These are phyloP conservation scores for Pyricularia sp. DNA, from an alignment of 2,329 filamentous ascomycete genomes.

Conservation along the genomic window DNA sequence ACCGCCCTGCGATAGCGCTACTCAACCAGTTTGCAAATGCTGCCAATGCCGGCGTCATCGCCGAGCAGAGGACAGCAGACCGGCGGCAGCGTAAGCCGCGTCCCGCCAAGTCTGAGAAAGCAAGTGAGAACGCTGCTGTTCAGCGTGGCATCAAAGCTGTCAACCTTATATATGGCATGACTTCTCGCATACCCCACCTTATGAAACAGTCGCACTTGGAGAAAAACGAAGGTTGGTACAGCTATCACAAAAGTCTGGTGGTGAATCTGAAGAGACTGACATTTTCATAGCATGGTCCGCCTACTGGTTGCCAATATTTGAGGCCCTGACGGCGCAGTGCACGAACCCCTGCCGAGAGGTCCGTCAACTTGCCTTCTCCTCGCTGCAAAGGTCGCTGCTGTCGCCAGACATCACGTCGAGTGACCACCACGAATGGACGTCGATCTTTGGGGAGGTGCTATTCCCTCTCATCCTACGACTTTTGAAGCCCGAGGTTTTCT, in stretches of 20 bases:
- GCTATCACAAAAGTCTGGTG: neutral
- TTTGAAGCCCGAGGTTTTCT: slow-evolving; percentile 88
- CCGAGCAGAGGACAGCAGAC: slow-evolving; percentile 50
- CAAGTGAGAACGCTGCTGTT: slow-evolving; percentile 59
- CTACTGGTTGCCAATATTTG: slow-evolving; percentile 94
- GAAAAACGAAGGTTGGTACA: slow-evolving; percentile 55
- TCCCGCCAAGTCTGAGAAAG: slow-evolving; percentile 36
- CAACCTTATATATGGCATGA: slow-evolving; percentile 69
- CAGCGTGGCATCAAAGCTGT: slow-evolving; percentile 70
- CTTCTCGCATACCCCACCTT: slow-evolving; percentile 65
- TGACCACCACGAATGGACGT: slow-evolving; percentile 83
- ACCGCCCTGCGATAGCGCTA: slow-evolving; percentile 72
- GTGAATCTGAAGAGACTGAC: slow-evolving; percentile 11
- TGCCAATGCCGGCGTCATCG: slow-evolving; percentile 56
- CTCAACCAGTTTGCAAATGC: slow-evolving; percentile 83
- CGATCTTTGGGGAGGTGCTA: slow-evolving; percentile 85
- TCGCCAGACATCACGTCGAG: slow-evolving; percentile 73
- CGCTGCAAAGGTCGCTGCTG: slow-evolving; percentile 72
- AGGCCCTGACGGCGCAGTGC: slow-evolving; percentile 77
- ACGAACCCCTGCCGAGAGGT: slow-evolving; percentile 91
- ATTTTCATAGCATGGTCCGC: slow-evolving; percentile 67
- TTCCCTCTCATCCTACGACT: slow-evolving; percentile 82
- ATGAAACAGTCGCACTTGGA: slow-evolving; percentile 92
- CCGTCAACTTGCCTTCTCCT: slow-evolving; percentile 74
- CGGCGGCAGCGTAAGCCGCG: slow-evolving; percentile 1